These are phyloP conservation scores for Aspergillus carbonarius DNA, from an alignment of 2,329 filamentous ascomycete genomes.

Conservation along the genomic window DNA sequence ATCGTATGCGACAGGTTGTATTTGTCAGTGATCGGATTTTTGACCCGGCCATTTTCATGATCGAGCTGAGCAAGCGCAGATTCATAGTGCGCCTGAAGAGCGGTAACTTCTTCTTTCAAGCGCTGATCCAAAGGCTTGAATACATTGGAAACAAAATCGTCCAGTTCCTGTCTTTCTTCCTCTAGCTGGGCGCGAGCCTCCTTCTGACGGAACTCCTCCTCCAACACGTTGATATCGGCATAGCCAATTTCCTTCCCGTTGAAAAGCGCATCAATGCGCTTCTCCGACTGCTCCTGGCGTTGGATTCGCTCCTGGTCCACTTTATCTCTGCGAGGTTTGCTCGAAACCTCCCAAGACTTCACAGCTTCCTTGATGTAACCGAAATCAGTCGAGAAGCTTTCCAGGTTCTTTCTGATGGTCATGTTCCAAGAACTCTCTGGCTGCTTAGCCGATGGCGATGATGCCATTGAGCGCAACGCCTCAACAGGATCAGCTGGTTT, in stretches of 20 bases:
- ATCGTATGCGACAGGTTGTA: conserved; percentile 45
- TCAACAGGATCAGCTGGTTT: conserved; percentile 29
- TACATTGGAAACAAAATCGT: conserved; percentile 51
- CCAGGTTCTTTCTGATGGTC: conserved; percentile 33
- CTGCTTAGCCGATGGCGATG: conserved; percentile 33
- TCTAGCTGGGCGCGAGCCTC: conserved; percentile 53
- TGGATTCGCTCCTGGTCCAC: conserved; percentile 50
- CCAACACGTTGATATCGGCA: conserved; percentile 55
- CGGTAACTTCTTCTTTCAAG: conserved; percentile 51
- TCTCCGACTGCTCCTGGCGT: conserved; percentile 54
- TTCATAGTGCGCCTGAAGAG: conserved; percentile 49
- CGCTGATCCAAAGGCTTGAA: conserved; percentile 52
- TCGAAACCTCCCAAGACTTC: conserved; percentile 48
- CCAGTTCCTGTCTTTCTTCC: conserved; percentile 54
- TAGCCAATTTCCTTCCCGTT: conserved; percentile 59
- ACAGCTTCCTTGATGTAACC: conserved; percentile 43
- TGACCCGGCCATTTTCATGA: conserved; percentile 38
- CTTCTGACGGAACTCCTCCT: conserved; percentile 55
- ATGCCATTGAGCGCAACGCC: conserved; percentile 37
- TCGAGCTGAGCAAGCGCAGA: conserved; percentile 44
- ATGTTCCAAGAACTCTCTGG: conserved; percentile 35
- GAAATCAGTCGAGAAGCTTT: conserved; percentile 44
- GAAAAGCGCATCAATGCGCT: conserved; percentile 55
- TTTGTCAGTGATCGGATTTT: conserved; percentile 30
- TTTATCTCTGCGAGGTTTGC: conserved; percentile 44